Conservation (phyloP, 371 early-diverging fungal genomes). For the Lichtheimia ornata region DNA sequence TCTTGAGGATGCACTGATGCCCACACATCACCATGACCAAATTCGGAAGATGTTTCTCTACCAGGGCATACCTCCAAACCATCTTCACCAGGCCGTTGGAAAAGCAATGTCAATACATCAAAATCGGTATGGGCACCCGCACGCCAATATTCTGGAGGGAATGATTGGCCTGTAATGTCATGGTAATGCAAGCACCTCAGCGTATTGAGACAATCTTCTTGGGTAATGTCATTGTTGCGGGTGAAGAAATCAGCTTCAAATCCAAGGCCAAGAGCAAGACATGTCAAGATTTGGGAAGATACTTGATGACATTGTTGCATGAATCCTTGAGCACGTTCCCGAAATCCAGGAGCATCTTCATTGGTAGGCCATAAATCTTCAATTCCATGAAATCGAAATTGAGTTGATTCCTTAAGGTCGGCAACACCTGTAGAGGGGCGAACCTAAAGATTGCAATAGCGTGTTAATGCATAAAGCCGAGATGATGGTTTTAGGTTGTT, state of each 20-base stretch:
- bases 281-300: constrained; percentile 25
- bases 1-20: constrained; percentile 28
- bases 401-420: constrained; percentile 38
- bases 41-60: constrained; percentile 31
- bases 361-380: constrained; percentile 33
- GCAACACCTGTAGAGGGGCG: constrained; percentile 38
- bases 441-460: constrained; percentile 8
- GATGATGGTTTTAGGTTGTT: neutral
- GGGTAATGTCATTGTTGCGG: constrained; percentile 25
- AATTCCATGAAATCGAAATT: constrained; percentile 32
- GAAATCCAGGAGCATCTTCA: constrained; percentile 33
- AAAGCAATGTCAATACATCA: constrained; percentile 32
- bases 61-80: constrained; percentile 38
- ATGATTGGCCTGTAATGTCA: constrained; percentile 30
- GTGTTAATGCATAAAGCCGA: neutral
- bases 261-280: constrained; percentile 32
- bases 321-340: constrained; percentile 18
- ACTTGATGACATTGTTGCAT: constrained; percentile 35
- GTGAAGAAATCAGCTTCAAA: constrained; percentile 34
- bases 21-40: constrained; percentile 34
- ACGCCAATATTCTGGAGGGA: constrained; percentile 39
- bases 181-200: constrained; percentile 35
- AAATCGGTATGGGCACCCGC: constrained; percentile 41
- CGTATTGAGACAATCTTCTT: constrained; percentile 30
- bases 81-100: constrained; percentile 31